Evolutionary conservation across 2,329 filamentous ascomycete species (phyloP).

Genomic region (Dryadomyces quercivorus): DNA sequence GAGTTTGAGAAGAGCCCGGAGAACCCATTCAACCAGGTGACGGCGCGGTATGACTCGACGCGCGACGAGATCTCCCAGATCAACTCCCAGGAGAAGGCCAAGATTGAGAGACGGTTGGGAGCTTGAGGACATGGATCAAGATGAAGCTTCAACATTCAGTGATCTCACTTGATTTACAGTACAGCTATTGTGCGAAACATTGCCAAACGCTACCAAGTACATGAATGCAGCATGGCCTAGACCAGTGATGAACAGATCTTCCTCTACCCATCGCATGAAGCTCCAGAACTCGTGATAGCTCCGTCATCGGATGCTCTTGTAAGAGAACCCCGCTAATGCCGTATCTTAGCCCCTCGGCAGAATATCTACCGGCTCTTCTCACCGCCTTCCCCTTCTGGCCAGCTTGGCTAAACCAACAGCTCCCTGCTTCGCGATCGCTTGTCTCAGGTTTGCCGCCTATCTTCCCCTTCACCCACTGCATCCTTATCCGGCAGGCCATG

Average conservation of each 20-base stretch:
- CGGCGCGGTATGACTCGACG: slow-evolving; percentile 61
- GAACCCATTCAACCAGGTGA: slow-evolving; percentile 88
- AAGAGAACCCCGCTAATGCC: background rate
- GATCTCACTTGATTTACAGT: no score
- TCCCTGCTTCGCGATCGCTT: background rate
- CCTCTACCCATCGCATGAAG: background rate
- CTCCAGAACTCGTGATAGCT: background rate
- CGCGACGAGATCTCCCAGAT: slow-evolving; percentile 64
- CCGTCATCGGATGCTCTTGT: background rate
- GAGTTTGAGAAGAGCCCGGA: slow-evolving; percentile 93
- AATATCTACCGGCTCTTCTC: background rate
- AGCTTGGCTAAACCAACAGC: background rate
- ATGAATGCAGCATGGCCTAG: no score
- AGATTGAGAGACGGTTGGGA: slow-evolving; percentile 60
- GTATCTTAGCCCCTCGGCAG: background rate
- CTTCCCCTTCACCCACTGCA: background rate
- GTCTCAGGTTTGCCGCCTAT: background rate
- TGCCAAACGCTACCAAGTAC: no score
- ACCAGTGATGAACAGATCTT: no score
- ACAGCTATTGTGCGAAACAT: no score
- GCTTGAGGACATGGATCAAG: no score
- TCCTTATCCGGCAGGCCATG: background rate
- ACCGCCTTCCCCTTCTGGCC: slow-evolving; percentile 1
- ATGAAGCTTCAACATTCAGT: no score
- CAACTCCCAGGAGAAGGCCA: slow-evolving; percentile 52